Base-by-base conservation (phyloP, 345 rosid genomes). In the Rubroshorea leprosula region DNA sequence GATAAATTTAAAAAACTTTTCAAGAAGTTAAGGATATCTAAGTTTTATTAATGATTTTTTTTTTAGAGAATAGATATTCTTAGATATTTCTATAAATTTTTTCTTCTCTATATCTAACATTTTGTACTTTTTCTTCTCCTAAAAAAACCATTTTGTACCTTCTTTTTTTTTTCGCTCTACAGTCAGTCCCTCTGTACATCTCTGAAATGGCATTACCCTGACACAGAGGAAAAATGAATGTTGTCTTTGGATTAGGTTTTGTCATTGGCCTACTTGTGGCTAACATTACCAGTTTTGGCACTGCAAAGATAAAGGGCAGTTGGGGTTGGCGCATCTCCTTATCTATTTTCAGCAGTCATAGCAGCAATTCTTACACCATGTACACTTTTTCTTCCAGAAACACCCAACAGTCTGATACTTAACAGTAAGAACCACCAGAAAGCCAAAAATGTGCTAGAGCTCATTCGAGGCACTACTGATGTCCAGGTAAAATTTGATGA, bases 161-260 rank as follows among this genome's bases (percentile, higher is more conserved):
- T 35, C 12, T 2, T 44, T n/a, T 13, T 5, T 44, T 41, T 7
- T 14, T 41, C 3, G 47, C 2, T 44, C 6, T 70, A 63, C 72
- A 79, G 89, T 57, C 95, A 15, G 91, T 84, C 24, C 95, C 95
- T 5, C 38, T 84, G 2, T 82, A 87, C 41, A 83, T 84, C 49
- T 84, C 91, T 0, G 87, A 87, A 66, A 84, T 87, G 95, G 91
- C 91, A 15, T 88, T 88, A 0, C 73, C 86, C 5, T 74, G 55
- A 66, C 60, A 71, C 70, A 80, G 90, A 71, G 95, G 95, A 76
- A 83, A 84, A 38, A 64, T 87, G 70, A 84, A 70, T 74, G 80
- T 63, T 38, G 89, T 89, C 25, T 84, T 87, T 68, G 89, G 84
- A 54, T 68, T 80, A 15, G 63, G 86, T 38, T 20, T 84, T 12